Evolutionary conservation across 2,329 filamentous ascomycete genomes (phyloP).

Genomic region (Laburnicola sp.): DNA sequence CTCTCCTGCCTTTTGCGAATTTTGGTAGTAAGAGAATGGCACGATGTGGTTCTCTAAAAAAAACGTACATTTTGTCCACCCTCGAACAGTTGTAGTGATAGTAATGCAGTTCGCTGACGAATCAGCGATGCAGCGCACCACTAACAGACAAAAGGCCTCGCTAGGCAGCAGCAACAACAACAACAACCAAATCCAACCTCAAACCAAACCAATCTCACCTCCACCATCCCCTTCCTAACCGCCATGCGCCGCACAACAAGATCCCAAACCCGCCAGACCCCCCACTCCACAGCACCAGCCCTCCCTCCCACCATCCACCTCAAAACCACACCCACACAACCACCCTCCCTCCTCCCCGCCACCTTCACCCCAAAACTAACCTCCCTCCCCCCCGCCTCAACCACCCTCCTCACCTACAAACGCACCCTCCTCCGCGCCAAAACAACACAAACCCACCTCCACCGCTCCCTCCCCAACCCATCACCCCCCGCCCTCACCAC

Average conservation of each 20-base stretch:
- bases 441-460: background rate
- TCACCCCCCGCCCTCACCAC: background rate
- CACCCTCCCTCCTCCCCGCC: background rate
- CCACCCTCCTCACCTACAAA: background rate
- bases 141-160: no score
- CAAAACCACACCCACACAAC: background rate
- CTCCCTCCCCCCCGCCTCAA: background rate
- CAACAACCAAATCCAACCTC: no score
- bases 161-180: no score
- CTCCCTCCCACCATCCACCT: background rate
- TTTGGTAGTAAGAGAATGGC: no score
- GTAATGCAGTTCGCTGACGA: no score
- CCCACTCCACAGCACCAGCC: background rate
- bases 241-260: constrained; percentile 4
- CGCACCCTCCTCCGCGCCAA: background rate
- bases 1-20: no score
- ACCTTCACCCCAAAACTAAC: constrained; percentile 4
- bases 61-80: no score
- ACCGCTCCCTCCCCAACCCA: no score
- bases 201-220: no score
- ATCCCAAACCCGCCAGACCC: constrained; percentile 4
- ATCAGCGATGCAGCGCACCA: no score
- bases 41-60: no score
- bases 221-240: background rate
- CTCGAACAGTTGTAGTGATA: no score